Evolutionary conservation across 2,329 filamentous ascomycete species (phyloP), one percentile per base, ranked within the genome.

Genomic region (Fusarium duplospermum): DNA sequence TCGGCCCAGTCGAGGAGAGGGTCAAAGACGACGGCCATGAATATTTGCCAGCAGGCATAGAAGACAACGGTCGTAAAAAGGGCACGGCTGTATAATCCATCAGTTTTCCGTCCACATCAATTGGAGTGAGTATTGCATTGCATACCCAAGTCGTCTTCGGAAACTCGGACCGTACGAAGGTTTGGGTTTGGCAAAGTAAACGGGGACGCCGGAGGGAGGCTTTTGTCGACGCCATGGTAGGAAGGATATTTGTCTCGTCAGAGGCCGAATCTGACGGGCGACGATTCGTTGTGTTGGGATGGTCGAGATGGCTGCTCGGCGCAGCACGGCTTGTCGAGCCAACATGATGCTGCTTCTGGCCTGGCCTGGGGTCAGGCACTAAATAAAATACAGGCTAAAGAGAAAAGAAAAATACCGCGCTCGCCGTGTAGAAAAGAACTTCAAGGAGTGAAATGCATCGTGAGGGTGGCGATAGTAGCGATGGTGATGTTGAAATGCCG

Each of bases 21-120:
- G 62, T 84, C 84, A 24, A 89, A 78, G 18, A 90, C 84, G n/a
- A 86, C 76, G 11, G 79, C 81, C 29, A 80, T 80, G 77, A 88
- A 89, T 36, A 87, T 76, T 38, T 84, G 78, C 74, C 81, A 87
- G 71, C 84, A 85, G 3, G 82, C 70, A 50, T 84, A 81, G 42
- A 80, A 72, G 13, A 82, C 73, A 14, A 83, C 64, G 6, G 78
- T 78, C 7, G 82, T 80, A 35, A 84, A 79, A 24, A 81, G 60
- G 22, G 75, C 76, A 20, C 79, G 78, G 16, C 81, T 82, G 57
- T 22, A 29, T 14, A 18, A 2, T 18, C 6, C 29, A 59, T 78
- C 64, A 78, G 72, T 24, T 56, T 47, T 45, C 29, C 20, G 42
- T 29, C 38, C 65, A 9, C 7, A 45, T 35, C 13, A 35, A 20